Conservation (phyloP, 2,329 filamentous ascomycete species). For the Trichoderma sp. region DNA sequence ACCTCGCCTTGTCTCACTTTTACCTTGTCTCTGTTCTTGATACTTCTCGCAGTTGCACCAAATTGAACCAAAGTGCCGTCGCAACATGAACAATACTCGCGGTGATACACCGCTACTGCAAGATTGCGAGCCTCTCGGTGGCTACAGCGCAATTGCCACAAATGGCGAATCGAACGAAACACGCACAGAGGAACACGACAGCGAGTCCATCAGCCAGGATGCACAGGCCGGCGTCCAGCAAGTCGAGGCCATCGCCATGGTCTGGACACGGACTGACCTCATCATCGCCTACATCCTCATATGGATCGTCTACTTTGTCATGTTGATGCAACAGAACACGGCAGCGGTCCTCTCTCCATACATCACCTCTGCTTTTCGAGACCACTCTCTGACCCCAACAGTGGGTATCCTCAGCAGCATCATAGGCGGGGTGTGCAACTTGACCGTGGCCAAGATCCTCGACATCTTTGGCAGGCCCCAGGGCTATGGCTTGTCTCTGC, state of each 20-base stretch:
- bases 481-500: constrained; percentile 59
- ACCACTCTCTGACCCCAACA: constrained; percentile 58
- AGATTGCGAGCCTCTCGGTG: background rate
- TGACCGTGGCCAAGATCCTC: constrained; percentile 68
- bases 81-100: background rate
- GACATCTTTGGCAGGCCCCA: constrained; percentile 70
- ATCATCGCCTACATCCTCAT: constrained; percentile 49
- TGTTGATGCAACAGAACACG: constrained; percentile 44
- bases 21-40: background rate
- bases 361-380: constrained; percentile 54
- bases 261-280: constrained; percentile 47
- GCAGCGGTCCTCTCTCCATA: constrained; percentile 49
- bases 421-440: constrained; percentile 63
- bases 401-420: constrained; percentile 59
- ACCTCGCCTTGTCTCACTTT: background rate
- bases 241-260: constrained; percentile 48
- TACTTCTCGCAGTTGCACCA: background rate
- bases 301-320: constrained; percentile 48
- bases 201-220: constrained; percentile 18
- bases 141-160: background rate
- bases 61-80: background rate
- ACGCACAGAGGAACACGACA: background rate
- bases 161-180: background rate
- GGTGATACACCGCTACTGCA: background rate
- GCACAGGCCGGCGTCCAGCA: constrained; percentile 51